Evolutionary conservation across 176 grass and related monocot genomes (phyloP), one percentile per base, ranked within the genome.

Genomic region (Aegilops umbellulata): DNA sequence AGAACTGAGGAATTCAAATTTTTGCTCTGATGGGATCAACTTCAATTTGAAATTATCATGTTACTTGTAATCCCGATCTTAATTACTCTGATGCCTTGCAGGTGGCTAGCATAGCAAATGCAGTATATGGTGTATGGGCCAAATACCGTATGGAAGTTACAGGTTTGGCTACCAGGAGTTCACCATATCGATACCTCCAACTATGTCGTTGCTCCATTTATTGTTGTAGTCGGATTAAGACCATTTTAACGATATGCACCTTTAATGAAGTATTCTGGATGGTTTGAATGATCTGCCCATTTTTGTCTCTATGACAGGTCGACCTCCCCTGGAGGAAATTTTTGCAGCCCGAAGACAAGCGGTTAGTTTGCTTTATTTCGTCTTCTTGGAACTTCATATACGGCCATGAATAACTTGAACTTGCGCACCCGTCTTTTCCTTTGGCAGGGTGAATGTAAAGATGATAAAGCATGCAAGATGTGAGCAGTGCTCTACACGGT

Each of bases 111-210:
- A 74, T 98, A 69, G 93, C 93, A 80, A 95, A 98, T 98, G 88
- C 86, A 86, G 44, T 95, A 61, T 95, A 95, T 87, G 86, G 90
- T 58, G 84, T 98, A 84, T 92, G 93, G 96, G 96, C 96, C 6
- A 95, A 98, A 85, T 98, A 98, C 55, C 93, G 94, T 36, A 86
- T 98, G 90, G 79, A 91, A 92, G 89, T 98, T 66, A 98, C 96
- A 95, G 96, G 96, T 98, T 86, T 63, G 19, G 7, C 6, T 25
- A 34, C 30, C 30, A 44, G 60, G 0, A 78, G 46, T 74, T 69
- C 22, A 14, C 35, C 24, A 16, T 44, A 68, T 82, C 15, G 30
- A 38, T 78, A 0, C 2, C 69, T 69, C 47, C 32, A 15, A n/a
- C 5, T 7, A 4, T 39, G 5, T 80, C 34, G n/a, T 53, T 46